Conservation (phyloP, 177 flowering plant genomes). For the Vitis hybrid region DNA sequence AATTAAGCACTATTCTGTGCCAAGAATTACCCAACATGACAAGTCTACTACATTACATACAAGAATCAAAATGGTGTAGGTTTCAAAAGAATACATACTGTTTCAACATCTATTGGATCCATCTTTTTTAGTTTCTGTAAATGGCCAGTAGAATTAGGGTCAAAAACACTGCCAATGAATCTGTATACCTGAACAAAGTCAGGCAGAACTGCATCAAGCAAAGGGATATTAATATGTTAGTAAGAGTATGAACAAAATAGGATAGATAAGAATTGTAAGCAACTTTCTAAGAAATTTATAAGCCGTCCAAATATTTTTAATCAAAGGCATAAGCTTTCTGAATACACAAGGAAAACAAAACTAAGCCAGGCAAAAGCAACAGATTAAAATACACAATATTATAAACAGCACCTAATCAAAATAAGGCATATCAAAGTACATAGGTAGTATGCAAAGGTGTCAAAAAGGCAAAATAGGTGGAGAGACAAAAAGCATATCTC, state of each 20-base stretch:
- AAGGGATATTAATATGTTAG: neutral
- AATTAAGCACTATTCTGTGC: too few species aligned
- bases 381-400: neutral
- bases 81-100: constrained; percentile 47
- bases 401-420: too few species aligned
- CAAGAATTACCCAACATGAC: neutral
- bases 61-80: neutral
- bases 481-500: too few species aligned
- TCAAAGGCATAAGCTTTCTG: too few species aligned
- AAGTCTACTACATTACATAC: constrained; percentile 5
- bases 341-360: neutral
- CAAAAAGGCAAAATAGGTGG: too few species aligned
- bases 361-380: neutral
- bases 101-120: constrained; percentile 94
- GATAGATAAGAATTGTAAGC: neutral
- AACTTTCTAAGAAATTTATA: neutral
- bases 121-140: constrained; percentile 77
- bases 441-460: too few species aligned
- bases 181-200: constrained; percentile 89
- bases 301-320: too few species aligned
- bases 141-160: constrained; percentile 68
- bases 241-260: neutral
- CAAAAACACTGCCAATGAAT: constrained; percentile 94
- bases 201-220: constrained; percentile 66
- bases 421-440: too few species aligned